Evolutionary conservation across 495 filamentous ascomycete species (phyloP).

Genomic region (Xeromyces bisporus): DNA sequence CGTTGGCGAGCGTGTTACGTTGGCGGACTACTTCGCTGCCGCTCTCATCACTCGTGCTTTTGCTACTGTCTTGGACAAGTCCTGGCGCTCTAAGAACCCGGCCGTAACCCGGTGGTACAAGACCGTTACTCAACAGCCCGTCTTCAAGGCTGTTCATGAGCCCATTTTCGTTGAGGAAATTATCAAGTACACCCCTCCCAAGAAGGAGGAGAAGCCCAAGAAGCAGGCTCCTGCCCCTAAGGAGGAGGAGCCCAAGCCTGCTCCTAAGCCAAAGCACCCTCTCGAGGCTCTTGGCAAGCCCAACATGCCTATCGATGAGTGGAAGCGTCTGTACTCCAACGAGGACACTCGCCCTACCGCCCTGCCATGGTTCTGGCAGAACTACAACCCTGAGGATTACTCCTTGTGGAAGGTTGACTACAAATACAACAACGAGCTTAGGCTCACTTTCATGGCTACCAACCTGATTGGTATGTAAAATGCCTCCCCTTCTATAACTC

Average conservation of each 20-base stretch:
- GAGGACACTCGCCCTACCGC: conserved; percentile 65
- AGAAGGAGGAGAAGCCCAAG: conserved; percentile 66
- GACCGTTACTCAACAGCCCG: conserved; percentile 79
- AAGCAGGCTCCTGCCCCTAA: conserved; percentile 38
- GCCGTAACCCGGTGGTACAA: conserved; percentile 86
- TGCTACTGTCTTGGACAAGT: conserved; percentile 76
- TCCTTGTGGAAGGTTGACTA: conserved; percentile 83
- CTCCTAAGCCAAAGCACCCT: conserved; percentile 91
- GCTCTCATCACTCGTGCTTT: conserved; percentile 68
- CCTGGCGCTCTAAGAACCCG: conserved; percentile 63
- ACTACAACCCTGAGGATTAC: conserved; percentile 82
- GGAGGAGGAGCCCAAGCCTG: conserved; percentile 43
- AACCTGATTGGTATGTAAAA: conserved; percentile 64
- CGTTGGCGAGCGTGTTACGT: conserved; percentile 89
- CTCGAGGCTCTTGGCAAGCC: conserved; percentile 71
- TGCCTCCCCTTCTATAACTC: background rate
- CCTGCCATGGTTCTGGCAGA: conserved; percentile 97
- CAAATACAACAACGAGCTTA: conserved; percentile 98
- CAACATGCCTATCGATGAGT: conserved; percentile 75
- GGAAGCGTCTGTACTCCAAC: conserved; percentile 99
- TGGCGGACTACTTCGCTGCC: conserved; percentile 79
- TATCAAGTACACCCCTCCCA: conserved; percentile 75
- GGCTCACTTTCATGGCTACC: conserved; percentile 91
- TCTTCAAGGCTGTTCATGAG: conserved; percentile 63
- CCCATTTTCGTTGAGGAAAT: conserved; percentile 65